Evolutionary conservation across 805 yeast genomes (phyloP), one percentile per base, ranked within the genome.

Genomic region (Candida multigemmis): DNA sequence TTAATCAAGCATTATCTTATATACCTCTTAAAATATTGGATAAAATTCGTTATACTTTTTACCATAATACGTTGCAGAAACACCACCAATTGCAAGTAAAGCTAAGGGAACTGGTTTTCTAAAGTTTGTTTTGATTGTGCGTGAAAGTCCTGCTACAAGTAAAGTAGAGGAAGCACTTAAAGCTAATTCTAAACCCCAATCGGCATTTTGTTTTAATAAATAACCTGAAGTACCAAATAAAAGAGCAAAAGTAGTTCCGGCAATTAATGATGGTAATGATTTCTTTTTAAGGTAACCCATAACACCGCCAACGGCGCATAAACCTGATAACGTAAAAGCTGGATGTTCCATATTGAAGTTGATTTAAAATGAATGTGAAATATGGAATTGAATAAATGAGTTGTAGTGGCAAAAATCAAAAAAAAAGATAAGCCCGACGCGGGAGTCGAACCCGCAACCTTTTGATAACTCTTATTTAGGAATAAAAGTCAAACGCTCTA

Each of bases 121-220:
- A 52, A 77, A 74, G 4, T 55, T 46, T 6, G 74, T 63, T 19
- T 74, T 72, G 28, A 71, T 34, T 6, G 84, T 74, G 45, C 96
- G 70, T 18, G 74, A 70, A n/a, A 79, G 39, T 16, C 93, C 86
- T 6, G 89, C 87, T 21, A 68, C 67, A 7, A 79, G 51, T 40
- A 87, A 65, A 11, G 81, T 44, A 2, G 74, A 40, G 4, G 93
- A 77, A 2, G 87, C 70, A 8, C 75, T 79, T 30, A 86, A 56
- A 0, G 95, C 94, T 11, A 80, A 48, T 48, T 82, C 87, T 37
- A 87, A 65, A 23, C 96, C 96, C 54, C 71, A 72, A 46, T 82
- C 86, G 34, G 73, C 75, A 48, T 84, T 82, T 29, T 76, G 58
- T 37, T 71, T 68, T 35, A 85, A 58, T 38, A 87, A 63, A 53